Evolutionary conservation across 176 grass and related monocot genomes (phyloP).

Genomic region (Paspalum vaginatum): DNA sequence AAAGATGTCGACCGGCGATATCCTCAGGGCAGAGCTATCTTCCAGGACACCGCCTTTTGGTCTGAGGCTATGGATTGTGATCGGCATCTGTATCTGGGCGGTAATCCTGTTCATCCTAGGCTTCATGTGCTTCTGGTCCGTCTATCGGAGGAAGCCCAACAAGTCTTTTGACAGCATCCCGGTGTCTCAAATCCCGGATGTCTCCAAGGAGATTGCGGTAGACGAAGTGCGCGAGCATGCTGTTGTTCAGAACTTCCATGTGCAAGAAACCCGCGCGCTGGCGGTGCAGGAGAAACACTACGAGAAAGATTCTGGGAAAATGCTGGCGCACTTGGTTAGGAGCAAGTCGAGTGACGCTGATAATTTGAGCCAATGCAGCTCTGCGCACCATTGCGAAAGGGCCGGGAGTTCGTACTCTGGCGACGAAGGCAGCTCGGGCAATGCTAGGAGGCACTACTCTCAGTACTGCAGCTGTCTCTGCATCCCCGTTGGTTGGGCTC

Average conservation of each 20-base stretch:
- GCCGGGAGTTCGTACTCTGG: constrained; percentile 56
- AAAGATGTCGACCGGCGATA: constrained; percentile 54
- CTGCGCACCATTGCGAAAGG: constrained; percentile 54
- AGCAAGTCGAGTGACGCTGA: constrained; percentile 72
- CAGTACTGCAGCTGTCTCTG: constrained; percentile 55
- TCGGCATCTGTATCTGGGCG: constrained; percentile 60
- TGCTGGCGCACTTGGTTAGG: constrained; percentile 54
- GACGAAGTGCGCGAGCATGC: constrained; percentile 52
- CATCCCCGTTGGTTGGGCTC: constrained; percentile 70
- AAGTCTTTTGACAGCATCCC: constrained; percentile 52
- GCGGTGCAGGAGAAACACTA: constrained; percentile 43
- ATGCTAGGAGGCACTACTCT: constrained; percentile 44
- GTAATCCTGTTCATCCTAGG: constrained; percentile 58
- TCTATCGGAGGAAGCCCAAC: constrained; percentile 52
- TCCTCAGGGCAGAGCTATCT: constrained; percentile 48
- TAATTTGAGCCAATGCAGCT: constrained; percentile 79
- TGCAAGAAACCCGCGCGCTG: constrained; percentile 37
- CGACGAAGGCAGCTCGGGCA: constrained; percentile 64
- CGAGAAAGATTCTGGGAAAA: constrained; percentile 56
- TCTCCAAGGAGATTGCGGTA: constrained; percentile 75
- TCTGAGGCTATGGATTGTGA: constrained; percentile 72
- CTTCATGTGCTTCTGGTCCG: constrained; percentile 68
- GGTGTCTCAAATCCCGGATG: constrained; percentile 63
- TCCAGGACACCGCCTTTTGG: constrained; percentile 72
- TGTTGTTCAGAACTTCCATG: constrained; percentile 39